phyloP scores from a whole-genome alignment of 2,329 filamentous ascomycete species.

The Penicillium paneum region DNA sequence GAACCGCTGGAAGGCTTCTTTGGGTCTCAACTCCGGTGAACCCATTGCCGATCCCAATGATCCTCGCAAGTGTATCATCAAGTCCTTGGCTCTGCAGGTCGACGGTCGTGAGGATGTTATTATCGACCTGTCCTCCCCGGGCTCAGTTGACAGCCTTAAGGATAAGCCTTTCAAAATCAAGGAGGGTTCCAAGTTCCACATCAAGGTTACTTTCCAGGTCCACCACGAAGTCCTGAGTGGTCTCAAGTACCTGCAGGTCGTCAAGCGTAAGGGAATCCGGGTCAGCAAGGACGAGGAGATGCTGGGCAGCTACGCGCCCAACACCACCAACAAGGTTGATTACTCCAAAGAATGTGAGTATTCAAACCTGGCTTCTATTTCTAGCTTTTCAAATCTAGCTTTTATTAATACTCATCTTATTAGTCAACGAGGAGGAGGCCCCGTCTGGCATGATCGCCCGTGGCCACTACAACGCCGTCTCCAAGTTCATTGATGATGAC shows the following conservation, averaged over 20 bases:
- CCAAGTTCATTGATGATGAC: constrained; percentile 93
- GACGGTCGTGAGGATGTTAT: constrained; percentile 78
- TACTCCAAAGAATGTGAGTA: constrained; percentile 89
- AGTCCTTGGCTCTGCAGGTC: constrained; percentile 82
- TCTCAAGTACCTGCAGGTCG: constrained; percentile 90
- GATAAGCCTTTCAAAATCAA: constrained; percentile 96
- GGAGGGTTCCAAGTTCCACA: constrained; percentile 88
- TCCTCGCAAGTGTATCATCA: constrained; percentile 87
- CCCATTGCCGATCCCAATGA: constrained; percentile 75
- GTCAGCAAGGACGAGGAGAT: constrained; percentile 96
- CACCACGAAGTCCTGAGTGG: constrained; percentile 95
- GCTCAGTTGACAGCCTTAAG: constrained; percentile 74
- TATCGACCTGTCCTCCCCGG: constrained; percentile 76
- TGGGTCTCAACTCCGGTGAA: constrained; percentile 73
- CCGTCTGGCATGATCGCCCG: constrained; percentile 86
- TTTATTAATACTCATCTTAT: not conserved
- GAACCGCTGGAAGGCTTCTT: constrained; percentile 94
- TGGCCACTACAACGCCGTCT: constrained; percentile 84
- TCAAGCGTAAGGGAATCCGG: constrained; percentile 82
- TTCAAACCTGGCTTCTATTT: not conserved
- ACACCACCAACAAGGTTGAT: constrained; percentile 77
- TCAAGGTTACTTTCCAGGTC: constrained; percentile 91
- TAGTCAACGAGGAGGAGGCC: constrained; percentile 88
- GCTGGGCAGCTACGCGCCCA: constrained; percentile 94
- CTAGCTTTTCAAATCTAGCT: not conserved